phyloP scores from a whole-genome alignment of 768 basidiomycete genomes.

The Boletus reticuloceps region DNA sequence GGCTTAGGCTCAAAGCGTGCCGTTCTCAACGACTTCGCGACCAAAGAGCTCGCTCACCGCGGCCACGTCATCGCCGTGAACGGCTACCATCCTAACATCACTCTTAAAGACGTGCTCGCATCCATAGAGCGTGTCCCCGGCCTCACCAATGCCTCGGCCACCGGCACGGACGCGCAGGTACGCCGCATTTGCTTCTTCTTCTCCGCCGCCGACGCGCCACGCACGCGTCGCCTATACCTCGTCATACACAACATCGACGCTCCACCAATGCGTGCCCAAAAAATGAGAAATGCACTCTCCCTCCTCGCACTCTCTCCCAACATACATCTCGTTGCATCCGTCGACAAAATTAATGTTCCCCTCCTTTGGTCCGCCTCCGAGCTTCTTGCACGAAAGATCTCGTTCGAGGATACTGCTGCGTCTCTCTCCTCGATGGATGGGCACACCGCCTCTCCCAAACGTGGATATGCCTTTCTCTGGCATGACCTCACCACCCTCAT shows the following conservation, averaged over 20 bases:
- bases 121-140: conserved; percentile 47
- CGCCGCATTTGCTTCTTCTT: conserved; percentile 67
- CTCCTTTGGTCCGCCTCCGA: conserved; percentile 81
- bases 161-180: conserved; percentile 56
- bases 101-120: conserved; percentile 64
- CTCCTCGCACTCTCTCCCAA: conserved; percentile 69
- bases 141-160: conserved; percentile 7
- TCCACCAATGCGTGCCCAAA: conserved; percentile 59
- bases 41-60: conserved; percentile 45
- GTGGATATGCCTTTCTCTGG: conserved; percentile 77
- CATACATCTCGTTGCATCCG: conserved; percentile 80
- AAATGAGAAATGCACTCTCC: conserved; percentile 64
- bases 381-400: conserved; percentile 48
- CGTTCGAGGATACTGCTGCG: background rate
- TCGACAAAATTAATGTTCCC: conserved; percentile 85
- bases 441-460: conserved; percentile 20
- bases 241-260: conserved; percentile 90
- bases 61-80: conserved; percentile 81
- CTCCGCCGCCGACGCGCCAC: conserved; percentile 33
- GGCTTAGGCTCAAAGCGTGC: conserved; percentile 87
- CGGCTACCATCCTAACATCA: conserved; percentile 68
- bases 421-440: background rate
- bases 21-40: conserved; percentile 74
- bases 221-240: conserved; percentile 58
- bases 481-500: conserved; percentile 87